phyloP scores from a whole-genome alignment of 192 early-diverging fungal genomes.

The Chytriomyces sp. region DNA sequence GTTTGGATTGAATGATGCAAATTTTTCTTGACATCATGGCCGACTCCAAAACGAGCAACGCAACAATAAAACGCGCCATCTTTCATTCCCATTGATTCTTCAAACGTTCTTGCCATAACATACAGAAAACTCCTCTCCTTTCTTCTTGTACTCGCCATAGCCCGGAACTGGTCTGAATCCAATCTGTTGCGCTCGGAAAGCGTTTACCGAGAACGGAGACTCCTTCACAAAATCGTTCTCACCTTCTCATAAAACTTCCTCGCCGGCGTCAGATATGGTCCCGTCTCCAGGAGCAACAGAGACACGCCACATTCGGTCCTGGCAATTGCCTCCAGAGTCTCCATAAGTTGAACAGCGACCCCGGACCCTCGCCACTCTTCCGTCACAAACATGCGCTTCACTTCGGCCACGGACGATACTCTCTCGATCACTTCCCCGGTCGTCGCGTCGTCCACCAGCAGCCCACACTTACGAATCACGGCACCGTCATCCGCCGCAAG shows the following conservation, averaged over 20 bases:
- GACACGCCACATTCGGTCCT: not conserved
- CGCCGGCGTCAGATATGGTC: constrained; percentile 9
- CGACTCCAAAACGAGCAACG: too few species aligned
- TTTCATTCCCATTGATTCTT: too few species aligned
- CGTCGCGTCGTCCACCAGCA: too few species aligned
- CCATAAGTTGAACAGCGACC: not conserved
- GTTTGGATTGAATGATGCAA: too few species aligned
- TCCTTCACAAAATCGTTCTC: too few species aligned
- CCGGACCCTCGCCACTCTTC: not conserved
- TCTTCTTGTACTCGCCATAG: constrained; percentile 8
- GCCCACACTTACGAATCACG: not conserved
- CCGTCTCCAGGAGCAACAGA: constrained; percentile 6
- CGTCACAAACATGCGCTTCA: constrained; percentile 26
- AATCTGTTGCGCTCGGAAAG: too few species aligned
- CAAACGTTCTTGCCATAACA: not conserved
- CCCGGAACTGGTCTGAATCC: not conserved
- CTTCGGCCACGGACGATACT: not conserved
- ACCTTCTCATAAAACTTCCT: not conserved
- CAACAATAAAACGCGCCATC: too few species aligned
- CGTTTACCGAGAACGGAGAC: too few species aligned
- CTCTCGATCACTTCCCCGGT: too few species aligned
- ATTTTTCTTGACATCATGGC: too few species aligned
- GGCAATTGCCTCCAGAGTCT: not conserved
- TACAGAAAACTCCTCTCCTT: not conserved
- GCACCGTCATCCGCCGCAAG: not conserved